Percentiles rank a stretch among this genome's conserved stretches.
phyloP scores from a whole-genome alignment of 768 basidiomycete species.

The Gelatoporia subvermispora region DNA sequence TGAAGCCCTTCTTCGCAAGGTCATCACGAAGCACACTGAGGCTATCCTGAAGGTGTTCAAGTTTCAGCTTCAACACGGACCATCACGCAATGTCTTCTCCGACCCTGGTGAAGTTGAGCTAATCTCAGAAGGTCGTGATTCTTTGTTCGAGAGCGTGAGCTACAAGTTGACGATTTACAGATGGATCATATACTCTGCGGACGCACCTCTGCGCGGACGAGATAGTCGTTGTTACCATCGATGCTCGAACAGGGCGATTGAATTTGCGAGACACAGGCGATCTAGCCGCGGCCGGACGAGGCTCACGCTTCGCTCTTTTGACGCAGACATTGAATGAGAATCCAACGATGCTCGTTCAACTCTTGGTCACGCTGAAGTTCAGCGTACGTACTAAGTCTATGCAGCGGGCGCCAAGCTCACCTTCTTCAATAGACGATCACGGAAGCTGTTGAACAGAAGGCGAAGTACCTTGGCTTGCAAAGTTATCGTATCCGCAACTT shows the following conservation, averaged over 20 bases:
- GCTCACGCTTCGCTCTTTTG: constrained; percentile 54
- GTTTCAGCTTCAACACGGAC: constrained; percentile 46
- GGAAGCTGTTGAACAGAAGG: constrained; percentile 80
- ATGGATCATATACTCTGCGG: constrained; percentile 51
- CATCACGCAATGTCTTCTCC: constrained; percentile 55
- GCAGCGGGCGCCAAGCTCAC: background rate
- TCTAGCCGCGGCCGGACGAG: constrained; percentile 68
- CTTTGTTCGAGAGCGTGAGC: no score
- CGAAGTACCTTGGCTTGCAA: constrained; percentile 78
- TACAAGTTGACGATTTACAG: constrained; percentile 29
- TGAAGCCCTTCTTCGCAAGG: constrained; percentile 57
- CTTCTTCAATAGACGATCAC: constrained; percentile 66
- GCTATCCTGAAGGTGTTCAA: constrained; percentile 57
- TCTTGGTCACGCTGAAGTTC: constrained; percentile 55
- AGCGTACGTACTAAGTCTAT: constrained; percentile 40
- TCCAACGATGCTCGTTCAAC: constrained; percentile 53
- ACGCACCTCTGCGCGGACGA: constrained; percentile 75
- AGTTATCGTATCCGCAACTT: constrained; percentile 69
- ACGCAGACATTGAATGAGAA: constrained; percentile 66
- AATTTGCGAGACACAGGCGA: constrained; percentile 79
- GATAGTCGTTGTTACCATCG: constrained; percentile 70
- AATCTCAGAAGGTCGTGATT: constrained; percentile 46
- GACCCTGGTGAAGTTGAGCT: constrained; percentile 54
- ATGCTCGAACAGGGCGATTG: constrained; percentile 73
- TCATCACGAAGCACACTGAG: constrained; percentile 62